A percentile compares a stretch with the other conserved stretches of the same genome.
Evolutionary conservation across 2,329 filamentous ascomycete species (phyloP).

Genomic region (Aureobasidium sp.): DNA sequence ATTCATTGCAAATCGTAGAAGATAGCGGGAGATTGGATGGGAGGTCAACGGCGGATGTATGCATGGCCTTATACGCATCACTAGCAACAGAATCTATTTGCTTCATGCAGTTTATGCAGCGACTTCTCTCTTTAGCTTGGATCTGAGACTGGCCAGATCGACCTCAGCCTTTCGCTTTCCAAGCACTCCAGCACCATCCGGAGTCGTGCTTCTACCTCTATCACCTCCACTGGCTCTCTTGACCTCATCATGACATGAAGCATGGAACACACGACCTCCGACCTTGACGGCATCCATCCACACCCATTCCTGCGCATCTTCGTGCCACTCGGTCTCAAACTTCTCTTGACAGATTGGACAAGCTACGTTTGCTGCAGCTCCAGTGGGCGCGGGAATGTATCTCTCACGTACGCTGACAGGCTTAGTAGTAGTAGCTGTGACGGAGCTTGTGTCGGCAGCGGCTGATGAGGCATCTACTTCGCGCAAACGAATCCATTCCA

Average conservation of each 20-base stretch:
- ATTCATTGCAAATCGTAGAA: too few species aligned
- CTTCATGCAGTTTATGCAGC: neutral
- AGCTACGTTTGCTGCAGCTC: slow-evolving; percentile 63
- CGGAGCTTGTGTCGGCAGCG: slow-evolving; percentile 31
- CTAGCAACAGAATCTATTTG: neutral
- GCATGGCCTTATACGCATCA: neutral
- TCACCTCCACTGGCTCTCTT: slow-evolving; percentile 17
- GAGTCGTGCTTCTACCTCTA: slow-evolving; percentile 29
- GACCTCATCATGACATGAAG: slow-evolving; percentile 72
- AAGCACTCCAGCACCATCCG: slow-evolving; percentile 24
- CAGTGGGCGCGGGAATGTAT: slow-evolving; percentile 69
- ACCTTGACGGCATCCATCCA: slow-evolving; percentile 84
- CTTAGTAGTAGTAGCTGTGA: neutral
- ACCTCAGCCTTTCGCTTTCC: slow-evolving; percentile 31
- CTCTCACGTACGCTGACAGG: slow-evolving; percentile 55
- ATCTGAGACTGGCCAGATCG: slow-evolving; percentile 3
- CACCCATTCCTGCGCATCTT: slow-evolving; percentile 92
- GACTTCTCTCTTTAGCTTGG: slow-evolving; percentile 14
- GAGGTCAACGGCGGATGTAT: neutral
- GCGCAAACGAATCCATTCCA: slow-evolving; percentile 83
- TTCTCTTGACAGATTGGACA: slow-evolving; percentile 95
- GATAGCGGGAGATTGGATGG: too few species aligned
- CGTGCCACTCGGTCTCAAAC: slow-evolving; percentile 87
- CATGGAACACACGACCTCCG: slow-evolving; percentile 77
- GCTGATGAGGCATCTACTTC: slow-evolving; percentile 61